phyloP scores from a whole-genome alignment of 2,329 filamentous ascomycete genomes.

The Microdochium trichocladiopsis region DNA sequence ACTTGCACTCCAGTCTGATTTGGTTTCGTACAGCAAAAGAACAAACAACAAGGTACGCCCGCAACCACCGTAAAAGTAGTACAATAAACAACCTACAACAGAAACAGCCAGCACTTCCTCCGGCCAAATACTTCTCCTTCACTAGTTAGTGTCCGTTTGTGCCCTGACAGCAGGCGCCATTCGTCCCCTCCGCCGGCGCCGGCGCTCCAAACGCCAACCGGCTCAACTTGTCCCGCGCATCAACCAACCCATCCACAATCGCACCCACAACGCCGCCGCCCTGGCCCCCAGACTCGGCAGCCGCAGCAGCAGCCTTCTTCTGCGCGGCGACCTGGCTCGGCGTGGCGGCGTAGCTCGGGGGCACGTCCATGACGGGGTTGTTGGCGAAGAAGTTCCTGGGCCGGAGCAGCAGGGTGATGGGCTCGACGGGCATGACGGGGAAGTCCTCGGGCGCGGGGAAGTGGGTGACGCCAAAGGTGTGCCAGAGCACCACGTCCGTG shows the following conservation, averaged over 20 bases:
- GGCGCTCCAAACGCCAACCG: neutral
- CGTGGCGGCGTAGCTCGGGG: slow-evolving; percentile 65
- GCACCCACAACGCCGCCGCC: neutral
- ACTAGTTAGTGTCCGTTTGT: too few relatives aligned
- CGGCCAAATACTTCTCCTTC: too few relatives aligned
- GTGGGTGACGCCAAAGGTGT: slow-evolving; percentile 87
- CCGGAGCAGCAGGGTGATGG: slow-evolving; percentile 72
- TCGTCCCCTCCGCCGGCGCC: neutral
- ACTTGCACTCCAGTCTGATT: too few relatives aligned
- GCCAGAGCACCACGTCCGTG: slow-evolving; percentile 85
- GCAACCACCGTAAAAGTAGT: too few relatives aligned
- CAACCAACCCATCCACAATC: neutral
- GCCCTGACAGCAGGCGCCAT: neutral
- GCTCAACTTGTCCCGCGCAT: neutral
- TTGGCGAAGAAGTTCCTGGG: slow-evolving; percentile 77
- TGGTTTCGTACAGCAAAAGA: too few relatives aligned
- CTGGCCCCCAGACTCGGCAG: neutral
- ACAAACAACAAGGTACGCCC: too few relatives aligned
- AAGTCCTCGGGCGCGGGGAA: slow-evolving; percentile 88
- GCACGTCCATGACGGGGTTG: slow-evolving; percentile 76
- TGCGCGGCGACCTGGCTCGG: slow-evolving; percentile 51
- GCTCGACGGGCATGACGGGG: slow-evolving; percentile 84
- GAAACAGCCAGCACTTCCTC: too few relatives aligned
- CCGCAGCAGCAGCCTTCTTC: slow-evolving; percentile 18
- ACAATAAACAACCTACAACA: too few relatives aligned